Evolutionary conservation across 2,329 filamentous ascomycete species (phyloP).

Genomic region (Juglanconis oblonga): DNA sequence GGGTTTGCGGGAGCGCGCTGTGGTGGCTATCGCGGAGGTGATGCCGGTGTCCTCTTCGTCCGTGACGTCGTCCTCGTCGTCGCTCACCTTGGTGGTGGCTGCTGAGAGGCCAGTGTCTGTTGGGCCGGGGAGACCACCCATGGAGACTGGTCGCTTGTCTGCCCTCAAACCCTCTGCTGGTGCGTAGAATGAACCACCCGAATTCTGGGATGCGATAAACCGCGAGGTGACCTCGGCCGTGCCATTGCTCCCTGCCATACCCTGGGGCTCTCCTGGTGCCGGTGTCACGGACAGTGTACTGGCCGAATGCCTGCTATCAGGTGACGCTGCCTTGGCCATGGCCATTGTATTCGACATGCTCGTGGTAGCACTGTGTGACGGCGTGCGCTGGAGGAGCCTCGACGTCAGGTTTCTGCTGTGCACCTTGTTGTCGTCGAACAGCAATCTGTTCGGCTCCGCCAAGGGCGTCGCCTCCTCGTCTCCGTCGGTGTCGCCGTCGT

Average conservation of each 20-base stretch:
- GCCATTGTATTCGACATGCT: constrained; percentile 62
- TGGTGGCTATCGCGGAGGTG: constrained; percentile 18
- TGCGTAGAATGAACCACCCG: constrained; percentile 50
- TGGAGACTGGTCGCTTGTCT: constrained; percentile 37
- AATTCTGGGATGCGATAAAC: constrained; percentile 49
- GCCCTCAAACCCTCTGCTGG: constrained; percentile 27
- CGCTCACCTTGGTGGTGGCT: constrained; percentile 20
- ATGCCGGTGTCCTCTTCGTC: constrained; percentile 42
- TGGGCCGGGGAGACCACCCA: constrained; percentile 33
- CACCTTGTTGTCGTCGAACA: constrained; percentile 39
- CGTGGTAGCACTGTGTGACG: constrained; percentile 59
- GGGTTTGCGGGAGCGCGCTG: constrained; percentile 29
- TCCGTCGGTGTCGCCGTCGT: constrained; percentile 6
- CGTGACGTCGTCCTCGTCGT: constrained; percentile 24
- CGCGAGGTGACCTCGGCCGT: constrained; percentile 53
- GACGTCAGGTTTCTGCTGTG: constrained; percentile 68
- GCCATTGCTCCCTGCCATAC: constrained; percentile 39
- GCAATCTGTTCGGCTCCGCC: constrained; percentile 20
- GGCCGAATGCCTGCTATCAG: constrained; percentile 23
- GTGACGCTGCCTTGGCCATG: constrained; percentile 42
- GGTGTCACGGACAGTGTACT: constrained; percentile 34
- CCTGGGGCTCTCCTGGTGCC: constrained; percentile 16
- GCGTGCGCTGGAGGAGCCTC: constrained; percentile 61
- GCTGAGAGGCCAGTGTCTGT: constrained; percentile 12
- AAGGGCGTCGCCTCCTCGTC: constrained; percentile 18